These are phyloP conservation scores for Ceriops tagal DNA, from an alignment of 345 rosid species.

Conservation along the genomic window DNA sequence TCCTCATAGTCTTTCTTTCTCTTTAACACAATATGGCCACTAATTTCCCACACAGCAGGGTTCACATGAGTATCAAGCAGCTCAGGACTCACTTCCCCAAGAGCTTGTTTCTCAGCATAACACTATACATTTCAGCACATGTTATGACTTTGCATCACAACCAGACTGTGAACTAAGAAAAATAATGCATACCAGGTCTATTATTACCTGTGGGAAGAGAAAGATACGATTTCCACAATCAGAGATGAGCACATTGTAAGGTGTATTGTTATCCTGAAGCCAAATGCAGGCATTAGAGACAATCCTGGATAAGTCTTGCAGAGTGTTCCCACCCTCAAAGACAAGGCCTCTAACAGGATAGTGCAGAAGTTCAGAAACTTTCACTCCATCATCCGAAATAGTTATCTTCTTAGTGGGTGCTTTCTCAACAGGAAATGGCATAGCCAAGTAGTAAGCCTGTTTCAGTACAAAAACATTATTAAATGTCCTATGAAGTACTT, in stretches of 20 bases:
- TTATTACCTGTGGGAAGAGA: conserved; percentile 79
- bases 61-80: conserved; percentile 91
- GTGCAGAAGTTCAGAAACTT: conserved; percentile 56
- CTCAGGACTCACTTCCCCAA: conserved; percentile 78
- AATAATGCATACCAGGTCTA: not conserved
- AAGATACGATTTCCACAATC: conserved; percentile 77
- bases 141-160: not conserved
- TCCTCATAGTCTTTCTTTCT: conserved; percentile 81
- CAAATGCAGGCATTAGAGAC: conserved; percentile 76
- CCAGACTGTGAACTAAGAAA: not conserved
- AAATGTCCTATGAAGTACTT: not conserved
- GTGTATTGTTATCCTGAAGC: conserved; percentile 90
- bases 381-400: conserved; percentile 46
- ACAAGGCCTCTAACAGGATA: conserved; percentile 88
- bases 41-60: conserved; percentile 98
- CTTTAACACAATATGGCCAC: conserved; percentile 95
- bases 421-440: conserved; percentile 86
- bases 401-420: conserved; percentile 53
- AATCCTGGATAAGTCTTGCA: conserved; percentile 48
- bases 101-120: conserved; percentile 95
- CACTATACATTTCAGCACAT: conserved; percentile 43
- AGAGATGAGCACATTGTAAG: conserved; percentile 86
- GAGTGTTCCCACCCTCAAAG: conserved; percentile 70
- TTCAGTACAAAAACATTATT: conserved; percentile 7
- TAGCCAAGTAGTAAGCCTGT: conserved; percentile 84